Conservation (phyloP, 768 basidiomycete genomes). For the Tulasnella sp. region DNA sequence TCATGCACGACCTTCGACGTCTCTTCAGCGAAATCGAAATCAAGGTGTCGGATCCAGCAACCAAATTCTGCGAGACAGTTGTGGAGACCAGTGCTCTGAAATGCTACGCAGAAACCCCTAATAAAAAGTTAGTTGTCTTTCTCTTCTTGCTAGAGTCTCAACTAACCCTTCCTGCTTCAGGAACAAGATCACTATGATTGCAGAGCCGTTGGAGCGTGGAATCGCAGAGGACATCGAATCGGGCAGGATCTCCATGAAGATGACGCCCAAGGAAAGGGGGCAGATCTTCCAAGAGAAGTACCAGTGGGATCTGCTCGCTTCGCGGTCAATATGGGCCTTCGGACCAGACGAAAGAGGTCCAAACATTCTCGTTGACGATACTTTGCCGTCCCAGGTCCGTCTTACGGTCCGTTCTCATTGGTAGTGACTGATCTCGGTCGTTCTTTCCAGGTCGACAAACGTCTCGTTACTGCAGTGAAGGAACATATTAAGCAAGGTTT, state of each 20-base stretch:
- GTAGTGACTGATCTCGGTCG: not conserved
- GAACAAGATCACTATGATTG: constrained; percentile 98
- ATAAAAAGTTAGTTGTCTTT: constrained; percentile 72
- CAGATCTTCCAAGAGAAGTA: constrained; percentile 95
- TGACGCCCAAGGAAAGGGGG: constrained; percentile 91
- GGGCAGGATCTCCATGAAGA: constrained; percentile 85
- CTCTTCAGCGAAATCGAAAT: constrained; percentile 98
- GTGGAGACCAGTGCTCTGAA: constrained; percentile 95
- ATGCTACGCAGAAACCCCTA: constrained; percentile 98
- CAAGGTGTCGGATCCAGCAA: constrained; percentile 98
- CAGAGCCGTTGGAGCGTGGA: constrained; percentile 91
- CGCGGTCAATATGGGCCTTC: constrained; percentile 98
- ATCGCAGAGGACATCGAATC: constrained; percentile 94
- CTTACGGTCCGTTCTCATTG: not conserved
- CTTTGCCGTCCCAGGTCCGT: constrained; percentile 79
- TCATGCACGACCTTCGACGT: constrained; percentile 88
- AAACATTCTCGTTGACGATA: constrained; percentile 91
- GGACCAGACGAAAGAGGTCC: constrained; percentile 94
- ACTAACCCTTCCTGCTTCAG: constrained; percentile 30
- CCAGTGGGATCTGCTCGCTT: constrained; percentile 95
- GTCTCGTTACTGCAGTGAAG: constrained; percentile 74
- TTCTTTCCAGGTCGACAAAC: constrained; percentile 92
- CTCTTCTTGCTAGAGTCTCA: not conserved
- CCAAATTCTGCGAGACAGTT: constrained; percentile 96
- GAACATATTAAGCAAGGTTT: constrained; percentile 98